These are phyloP conservation scores for Thelonectria blattea DNA, from an alignment of 2,329 filamentous ascomycete genomes.

Conservation along the genomic window DNA sequence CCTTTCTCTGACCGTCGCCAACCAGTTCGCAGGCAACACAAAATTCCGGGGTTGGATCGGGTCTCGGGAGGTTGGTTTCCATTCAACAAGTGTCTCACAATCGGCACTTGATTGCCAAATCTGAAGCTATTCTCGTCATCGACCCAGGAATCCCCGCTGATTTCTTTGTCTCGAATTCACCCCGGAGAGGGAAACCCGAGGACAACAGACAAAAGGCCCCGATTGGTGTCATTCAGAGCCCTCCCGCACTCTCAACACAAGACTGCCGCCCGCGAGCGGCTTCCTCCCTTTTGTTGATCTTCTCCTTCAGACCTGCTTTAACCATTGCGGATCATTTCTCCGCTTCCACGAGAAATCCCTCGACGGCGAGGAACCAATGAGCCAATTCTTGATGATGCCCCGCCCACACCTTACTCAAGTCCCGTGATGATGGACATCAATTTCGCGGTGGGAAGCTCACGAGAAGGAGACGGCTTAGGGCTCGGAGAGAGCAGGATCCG, in stretches of 20 bases:
- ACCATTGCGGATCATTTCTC: slow-evolving; percentile 30
- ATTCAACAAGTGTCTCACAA: slow-evolving; percentile 21
- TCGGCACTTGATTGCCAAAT: neutral
- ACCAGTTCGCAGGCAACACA: neutral
- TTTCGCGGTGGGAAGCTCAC: slow-evolving; percentile 35
- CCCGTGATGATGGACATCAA: slow-evolving; percentile 37
- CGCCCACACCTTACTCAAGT: slow-evolving; percentile 25
- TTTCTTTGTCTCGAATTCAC: slow-evolving; percentile 9
- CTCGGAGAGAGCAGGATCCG: slow-evolving; percentile 26
- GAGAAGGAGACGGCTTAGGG: slow-evolving; percentile 11
- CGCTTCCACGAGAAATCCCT: slow-evolving; percentile 28
- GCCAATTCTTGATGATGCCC: slow-evolving; percentile 17
- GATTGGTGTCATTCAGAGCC: neutral
- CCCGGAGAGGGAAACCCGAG: neutral
- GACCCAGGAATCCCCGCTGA: slow-evolving; percentile 1
- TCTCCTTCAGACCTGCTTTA: slow-evolving; percentile 18
- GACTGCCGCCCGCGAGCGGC: slow-evolving; percentile 26
- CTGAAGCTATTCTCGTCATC: neutral
- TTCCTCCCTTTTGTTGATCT: slow-evolving; percentile 29
- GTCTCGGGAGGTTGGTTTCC: slow-evolving; percentile 5
- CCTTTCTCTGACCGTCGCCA: neutral
- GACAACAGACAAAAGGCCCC: neutral
- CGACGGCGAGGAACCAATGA: slow-evolving; percentile 2
- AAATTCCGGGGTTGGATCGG: slow-evolving; percentile 11
- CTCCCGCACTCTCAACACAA: slow-evolving; percentile 5